Percentiles rank a stretch among this genome's conserved stretches.
These are phyloP conservation scores for Trichoderma atrobrunneum DNA, from an alignment of 2,329 filamentous ascomycete genomes.

Conservation along the genomic window DNA sequence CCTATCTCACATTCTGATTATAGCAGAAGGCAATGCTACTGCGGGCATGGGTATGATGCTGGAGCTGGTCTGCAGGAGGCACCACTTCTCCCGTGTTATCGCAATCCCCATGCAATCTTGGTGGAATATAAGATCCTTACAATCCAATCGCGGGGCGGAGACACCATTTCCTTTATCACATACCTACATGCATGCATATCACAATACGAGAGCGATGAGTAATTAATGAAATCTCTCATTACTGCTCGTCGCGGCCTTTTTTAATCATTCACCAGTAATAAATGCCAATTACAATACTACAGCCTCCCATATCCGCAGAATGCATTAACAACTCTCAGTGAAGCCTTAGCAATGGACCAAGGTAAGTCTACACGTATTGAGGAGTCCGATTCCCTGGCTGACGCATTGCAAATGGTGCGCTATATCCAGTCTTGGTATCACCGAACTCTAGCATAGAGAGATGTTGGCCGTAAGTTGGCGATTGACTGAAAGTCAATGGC, in stretches of 20 bases:
- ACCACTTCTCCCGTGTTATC: not conserved
- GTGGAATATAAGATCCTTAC: not conserved
- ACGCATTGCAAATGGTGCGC: not conserved
- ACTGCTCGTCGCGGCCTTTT: not conserved
- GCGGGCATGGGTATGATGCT: not conserved
- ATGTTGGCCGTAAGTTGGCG: not conserved
- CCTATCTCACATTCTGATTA: not conserved
- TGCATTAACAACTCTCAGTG: not conserved
- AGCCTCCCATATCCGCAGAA: not conserved
- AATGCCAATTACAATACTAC: not conserved
- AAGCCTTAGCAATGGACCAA: not conserved
- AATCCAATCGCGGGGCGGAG: conserved; percentile 2
- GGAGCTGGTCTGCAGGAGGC: not conserved
- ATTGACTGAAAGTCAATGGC: not conserved
- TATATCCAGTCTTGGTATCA: not conserved
- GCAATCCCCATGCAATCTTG: not conserved
- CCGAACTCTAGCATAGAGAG: not conserved
- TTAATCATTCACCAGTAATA: not conserved
- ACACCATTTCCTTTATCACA: not conserved
- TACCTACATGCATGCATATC: not conserved
- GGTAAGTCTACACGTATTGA: not conserved
- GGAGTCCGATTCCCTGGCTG: not conserved
- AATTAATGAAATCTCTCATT: not conserved
- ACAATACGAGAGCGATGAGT: conserved; percentile 2
- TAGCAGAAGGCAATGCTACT: not conserved